Conservation (phyloP, 768 basidiomycete genomes). For the Xanthoconium stramineum region DNA sequence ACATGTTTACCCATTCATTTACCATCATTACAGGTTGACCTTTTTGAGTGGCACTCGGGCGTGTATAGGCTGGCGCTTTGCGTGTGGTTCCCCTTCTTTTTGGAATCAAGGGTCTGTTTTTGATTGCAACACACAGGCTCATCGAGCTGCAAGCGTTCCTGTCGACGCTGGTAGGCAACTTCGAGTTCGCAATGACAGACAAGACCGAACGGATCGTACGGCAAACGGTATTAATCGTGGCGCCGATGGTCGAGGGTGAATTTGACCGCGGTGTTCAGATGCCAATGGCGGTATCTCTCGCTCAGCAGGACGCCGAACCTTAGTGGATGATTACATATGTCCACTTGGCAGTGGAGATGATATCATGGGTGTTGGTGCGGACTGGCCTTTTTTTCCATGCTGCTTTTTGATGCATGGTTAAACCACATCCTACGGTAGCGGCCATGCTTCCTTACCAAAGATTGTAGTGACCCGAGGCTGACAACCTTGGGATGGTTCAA, state of each 20-base stretch:
- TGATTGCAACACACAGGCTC: constrained; percentile 22
- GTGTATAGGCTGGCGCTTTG: constrained; percentile 29
- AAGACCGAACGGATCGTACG: constrained; percentile 19
- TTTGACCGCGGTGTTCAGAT: constrained; percentile 28
- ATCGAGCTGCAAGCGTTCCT: constrained; percentile 56
- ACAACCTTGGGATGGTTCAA: neutral
- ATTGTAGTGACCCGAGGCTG: too few relatives aligned
- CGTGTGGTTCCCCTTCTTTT: constrained; percentile 10
- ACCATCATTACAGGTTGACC: constrained; percentile 11
- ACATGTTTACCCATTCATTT: too few relatives aligned
- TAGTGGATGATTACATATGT: neutral
- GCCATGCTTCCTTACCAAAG: too few relatives aligned
- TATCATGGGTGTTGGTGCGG: too few relatives aligned
- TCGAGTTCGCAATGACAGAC: constrained; percentile 44
- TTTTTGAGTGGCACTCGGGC: constrained; percentile 14
- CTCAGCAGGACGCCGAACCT: constrained; percentile 1
- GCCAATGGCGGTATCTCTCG: constrained; percentile 22
- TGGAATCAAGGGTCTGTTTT: neutral
- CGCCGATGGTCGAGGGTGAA: constrained; percentile 34
- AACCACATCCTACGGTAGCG: too few relatives aligned
- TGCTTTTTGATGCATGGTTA: too few relatives aligned
- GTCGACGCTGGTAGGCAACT: constrained; percentile 49
- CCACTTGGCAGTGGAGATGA: too few relatives aligned
- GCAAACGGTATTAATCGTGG: constrained; percentile 30
- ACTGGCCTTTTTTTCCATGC: too few relatives aligned